A percentile compares a stretch with the other conserved stretches of the same genome.
These are phyloP conservation scores for Puccinia horiana DNA, from an alignment of 1,284 basidiomycete genomes.

Conservation along the genomic window DNA sequence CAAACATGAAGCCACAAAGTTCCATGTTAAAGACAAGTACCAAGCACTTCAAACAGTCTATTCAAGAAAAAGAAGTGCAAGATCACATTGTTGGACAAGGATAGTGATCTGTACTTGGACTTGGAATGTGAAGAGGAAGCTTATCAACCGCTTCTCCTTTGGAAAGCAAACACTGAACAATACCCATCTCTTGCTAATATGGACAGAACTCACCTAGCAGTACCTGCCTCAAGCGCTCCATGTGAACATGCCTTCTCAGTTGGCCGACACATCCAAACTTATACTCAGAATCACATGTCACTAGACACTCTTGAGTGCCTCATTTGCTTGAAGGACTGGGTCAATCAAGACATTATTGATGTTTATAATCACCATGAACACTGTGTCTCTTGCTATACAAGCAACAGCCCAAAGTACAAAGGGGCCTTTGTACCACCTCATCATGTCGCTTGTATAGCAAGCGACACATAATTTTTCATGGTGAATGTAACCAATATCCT, in stretches of 20 bases:
- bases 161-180: conserved; percentile 5
- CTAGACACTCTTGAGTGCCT: too few relatives aligned
- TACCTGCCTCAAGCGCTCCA: too few relatives aligned
- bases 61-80: not conserved
- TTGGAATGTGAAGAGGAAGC: not conserved
- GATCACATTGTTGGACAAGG: not conserved
- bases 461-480: too few relatives aligned
- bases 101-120: not conserved
- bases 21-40: not conserved
- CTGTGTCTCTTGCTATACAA: too few relatives aligned
- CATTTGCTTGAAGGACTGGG: not conserved
- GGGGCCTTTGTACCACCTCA: too few relatives aligned
- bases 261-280: not conserved
- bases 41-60: not conserved
- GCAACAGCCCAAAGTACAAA: too few relatives aligned
- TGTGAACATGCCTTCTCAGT: conserved; percentile 5
- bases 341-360: not conserved
- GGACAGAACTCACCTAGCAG: not conserved
- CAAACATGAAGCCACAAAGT: not conserved
- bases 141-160: not conserved
- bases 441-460: too few relatives aligned
- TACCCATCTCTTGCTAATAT: conserved; percentile 6
- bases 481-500: too few relatives aligned
- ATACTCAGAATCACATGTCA: too few relatives aligned
- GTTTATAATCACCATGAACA: too few relatives aligned